Evolutionary conservation across 495 filamentous ascomycete species (phyloP).

Genomic region (Neurospora intermedia): DNA sequence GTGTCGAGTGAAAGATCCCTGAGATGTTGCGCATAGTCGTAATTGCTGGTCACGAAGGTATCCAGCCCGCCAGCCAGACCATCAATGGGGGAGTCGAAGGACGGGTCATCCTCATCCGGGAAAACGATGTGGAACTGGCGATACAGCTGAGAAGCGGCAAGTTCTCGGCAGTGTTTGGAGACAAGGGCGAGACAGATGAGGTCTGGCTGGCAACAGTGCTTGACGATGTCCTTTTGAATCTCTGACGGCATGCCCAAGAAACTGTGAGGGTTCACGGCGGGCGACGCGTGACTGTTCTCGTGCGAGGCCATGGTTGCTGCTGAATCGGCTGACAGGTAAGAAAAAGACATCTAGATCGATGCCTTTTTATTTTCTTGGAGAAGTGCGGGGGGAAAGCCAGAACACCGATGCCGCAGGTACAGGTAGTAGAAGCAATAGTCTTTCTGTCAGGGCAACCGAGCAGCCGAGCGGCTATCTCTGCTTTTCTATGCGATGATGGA

Average conservation of each 20-base stretch:
- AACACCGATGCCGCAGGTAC: background rate
- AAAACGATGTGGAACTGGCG: conserved; percentile 47
- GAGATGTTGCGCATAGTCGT: conserved; percentile 48
- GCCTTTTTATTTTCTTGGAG: background rate
- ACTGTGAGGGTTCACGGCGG: conserved; percentile 5
- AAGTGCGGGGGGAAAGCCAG: background rate
- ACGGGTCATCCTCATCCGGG: conserved; percentile 40
- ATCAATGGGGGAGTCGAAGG: conserved; percentile 37
- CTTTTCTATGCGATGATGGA: background rate
- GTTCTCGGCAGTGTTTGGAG: conserved; percentile 41
- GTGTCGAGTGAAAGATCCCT: conserved; percentile 40
- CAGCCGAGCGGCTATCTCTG: background rate
- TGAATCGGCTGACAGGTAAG: background rate
- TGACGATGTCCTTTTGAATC: conserved; percentile 41
- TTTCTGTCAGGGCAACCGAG: background rate
- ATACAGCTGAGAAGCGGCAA: conserved; percentile 48
- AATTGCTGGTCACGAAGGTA: conserved; percentile 49
- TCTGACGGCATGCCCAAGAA: conserved; percentile 40
- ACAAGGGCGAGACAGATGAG: conserved; percentile 45
- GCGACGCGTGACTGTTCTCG: background rate
- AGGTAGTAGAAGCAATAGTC: background rate
- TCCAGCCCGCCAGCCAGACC: conserved; percentile 44
- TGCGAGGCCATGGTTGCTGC: conserved; percentile 9
- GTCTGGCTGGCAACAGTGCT: conserved; percentile 33
- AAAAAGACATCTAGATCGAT: background rate